These are phyloP conservation scores for Cyclotella atomus DNA, from an alignment of 108 stramenopile species.

Conservation along the genomic window DNA sequence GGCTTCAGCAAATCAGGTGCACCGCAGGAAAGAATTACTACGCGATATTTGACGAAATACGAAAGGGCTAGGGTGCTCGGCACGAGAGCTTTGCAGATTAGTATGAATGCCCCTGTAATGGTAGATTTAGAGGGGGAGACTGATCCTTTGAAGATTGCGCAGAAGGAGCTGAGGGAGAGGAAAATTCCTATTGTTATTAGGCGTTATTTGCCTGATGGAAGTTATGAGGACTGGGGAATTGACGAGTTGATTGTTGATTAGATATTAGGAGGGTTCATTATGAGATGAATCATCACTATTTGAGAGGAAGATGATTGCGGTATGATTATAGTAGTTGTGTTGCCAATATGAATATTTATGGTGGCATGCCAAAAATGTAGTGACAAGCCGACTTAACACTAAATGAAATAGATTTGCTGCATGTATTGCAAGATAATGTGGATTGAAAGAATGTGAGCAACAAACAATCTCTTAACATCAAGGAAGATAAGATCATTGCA, in stretches of 20 bases:
- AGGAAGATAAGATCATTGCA: too few species aligned
- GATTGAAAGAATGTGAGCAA: too few species aligned
- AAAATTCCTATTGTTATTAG: constrained; percentile 99
- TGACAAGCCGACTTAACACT: too few species aligned
- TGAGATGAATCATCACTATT: too few species aligned
- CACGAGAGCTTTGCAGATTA: constrained; percentile 98
- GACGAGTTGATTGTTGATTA: constrained; percentile 95
- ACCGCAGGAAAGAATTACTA: constrained; percentile 80
- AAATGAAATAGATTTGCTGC: too few species aligned
- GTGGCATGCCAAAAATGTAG: too few species aligned
- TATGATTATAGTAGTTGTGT: too few species aligned
- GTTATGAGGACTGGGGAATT: constrained; percentile 98
- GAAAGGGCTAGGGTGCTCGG: constrained; percentile 98
- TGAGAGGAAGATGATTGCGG: too few species aligned
- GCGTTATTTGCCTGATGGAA: constrained; percentile 97
- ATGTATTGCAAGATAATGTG: too few species aligned
- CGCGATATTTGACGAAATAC: constrained; percentile 98
- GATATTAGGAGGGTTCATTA: too few species aligned
- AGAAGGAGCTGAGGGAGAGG: constrained; percentile 96
- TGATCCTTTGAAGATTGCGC: constrained; percentile 97
- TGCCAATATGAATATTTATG: too few species aligned
- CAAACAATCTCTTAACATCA: too few species aligned
- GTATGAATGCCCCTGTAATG: constrained; percentile 99
- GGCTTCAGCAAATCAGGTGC: constrained; percentile 45
- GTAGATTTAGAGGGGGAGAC: constrained; percentile 98